These are phyloP conservation scores for Penicillium sp. DNA, from an alignment of 2,329 filamentous ascomycete species.

Conservation along the genomic window DNA sequence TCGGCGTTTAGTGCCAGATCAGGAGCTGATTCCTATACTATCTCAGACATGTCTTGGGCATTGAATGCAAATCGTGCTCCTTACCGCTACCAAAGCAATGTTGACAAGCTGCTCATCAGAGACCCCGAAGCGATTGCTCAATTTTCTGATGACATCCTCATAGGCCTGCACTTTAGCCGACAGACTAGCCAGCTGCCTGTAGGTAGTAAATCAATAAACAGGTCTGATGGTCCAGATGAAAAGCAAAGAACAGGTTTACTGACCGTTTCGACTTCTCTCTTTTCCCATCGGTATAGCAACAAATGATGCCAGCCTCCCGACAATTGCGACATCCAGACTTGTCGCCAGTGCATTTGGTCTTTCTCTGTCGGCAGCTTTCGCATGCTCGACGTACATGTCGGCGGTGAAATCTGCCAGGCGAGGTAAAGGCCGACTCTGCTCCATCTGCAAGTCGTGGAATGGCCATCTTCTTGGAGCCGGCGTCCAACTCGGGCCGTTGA, in stretches of 20 bases:
- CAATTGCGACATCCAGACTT: conserved; percentile 53
- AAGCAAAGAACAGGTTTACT: conserved; percentile 8
- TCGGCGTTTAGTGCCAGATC: conserved; percentile 34
- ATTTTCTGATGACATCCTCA: conserved; percentile 46
- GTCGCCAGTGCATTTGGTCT: conserved; percentile 55
- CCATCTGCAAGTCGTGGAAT: conserved; percentile 46
- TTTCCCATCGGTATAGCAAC: conserved; percentile 55
- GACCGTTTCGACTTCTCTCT: conserved; percentile 54
- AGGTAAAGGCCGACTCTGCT: conserved; percentile 40
- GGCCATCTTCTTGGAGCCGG: conserved; percentile 42
- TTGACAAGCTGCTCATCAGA: conserved; percentile 46
- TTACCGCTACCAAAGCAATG: conserved; percentile 42
- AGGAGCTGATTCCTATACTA: conserved; percentile 32
- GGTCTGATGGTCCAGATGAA: background rate
- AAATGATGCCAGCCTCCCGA: conserved; percentile 50
- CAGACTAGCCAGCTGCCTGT: conserved; percentile 49
- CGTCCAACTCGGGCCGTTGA: conserved; percentile 32
- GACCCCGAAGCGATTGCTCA: conserved; percentile 45
- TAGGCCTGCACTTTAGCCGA: conserved; percentile 51
- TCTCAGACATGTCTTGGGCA: conserved; percentile 25
- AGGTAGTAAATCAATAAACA: background rate
- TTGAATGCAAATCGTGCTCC: conserved; percentile 14
- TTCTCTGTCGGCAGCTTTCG: conserved; percentile 53
- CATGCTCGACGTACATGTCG: conserved; percentile 50
- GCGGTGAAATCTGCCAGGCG: conserved; percentile 44